A percentile compares a stretch with the other conserved stretches of the same genome.
phyloP scores from a whole-genome alignment of 116 monocot species.

The Iris pallida region DNA sequence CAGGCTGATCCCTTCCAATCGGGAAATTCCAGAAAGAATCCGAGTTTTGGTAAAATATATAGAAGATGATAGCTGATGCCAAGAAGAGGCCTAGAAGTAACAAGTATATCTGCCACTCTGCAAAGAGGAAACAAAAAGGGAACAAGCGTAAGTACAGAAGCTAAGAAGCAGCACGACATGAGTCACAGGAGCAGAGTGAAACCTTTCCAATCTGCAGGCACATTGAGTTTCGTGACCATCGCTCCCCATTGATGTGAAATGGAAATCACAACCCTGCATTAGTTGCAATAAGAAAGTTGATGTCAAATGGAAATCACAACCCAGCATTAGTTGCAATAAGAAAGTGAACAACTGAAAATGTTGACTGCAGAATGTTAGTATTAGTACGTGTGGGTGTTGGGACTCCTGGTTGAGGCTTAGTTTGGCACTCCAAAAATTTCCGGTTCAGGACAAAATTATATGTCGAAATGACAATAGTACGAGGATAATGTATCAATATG shows the following conservation, averaged over 20 bases:
- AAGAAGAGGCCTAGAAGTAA: slow-evolving; percentile 73
- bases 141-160: not conserved
- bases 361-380: too few relatives aligned
- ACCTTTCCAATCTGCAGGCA: slow-evolving; percentile 99
- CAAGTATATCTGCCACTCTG: slow-evolving; percentile 94
- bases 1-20: slow-evolving; percentile 36
- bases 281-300: too few relatives aligned
- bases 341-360: not conserved
- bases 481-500: too few relatives aligned
- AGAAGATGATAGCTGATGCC: slow-evolving; percentile 55
- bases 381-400: too few relatives aligned
- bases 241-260: slow-evolving; percentile 81
- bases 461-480: too few relatives aligned
- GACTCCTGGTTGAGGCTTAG: too few relatives aligned
- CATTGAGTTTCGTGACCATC: slow-evolving; percentile 68
- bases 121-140: not conserved
- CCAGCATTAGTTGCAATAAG: slow-evolving; percentile 36
- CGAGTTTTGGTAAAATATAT: slow-evolving; percentile 64
- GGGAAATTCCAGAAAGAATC: slow-evolving; percentile 98
- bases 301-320: slow-evolving; percentile 73
- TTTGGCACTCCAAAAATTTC: too few relatives aligned
- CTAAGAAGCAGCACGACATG: not conserved
- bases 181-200: not conserved
- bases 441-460: too few relatives aligned
- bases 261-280: slow-evolving; percentile 74